Conservation (phyloP, 129 eudicot species). For the Kitagawia praeruptora region DNA sequence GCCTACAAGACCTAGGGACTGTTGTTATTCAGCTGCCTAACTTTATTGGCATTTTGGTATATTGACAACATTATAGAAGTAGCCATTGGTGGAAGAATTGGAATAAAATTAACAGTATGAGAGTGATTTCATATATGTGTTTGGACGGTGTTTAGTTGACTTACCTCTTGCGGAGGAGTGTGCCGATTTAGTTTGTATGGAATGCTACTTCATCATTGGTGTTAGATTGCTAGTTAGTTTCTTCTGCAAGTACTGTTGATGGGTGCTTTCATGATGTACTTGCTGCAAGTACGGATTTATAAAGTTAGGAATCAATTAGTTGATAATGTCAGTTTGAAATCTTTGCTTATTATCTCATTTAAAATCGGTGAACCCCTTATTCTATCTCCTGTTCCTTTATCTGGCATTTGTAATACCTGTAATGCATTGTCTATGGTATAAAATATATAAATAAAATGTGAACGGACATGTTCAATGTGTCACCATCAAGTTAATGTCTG, state of each 20-base stretch:
- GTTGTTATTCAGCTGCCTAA: neutral
- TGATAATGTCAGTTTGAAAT: neutral
- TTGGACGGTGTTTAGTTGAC: neutral
- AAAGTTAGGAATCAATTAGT: neutral
- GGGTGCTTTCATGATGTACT: neutral
- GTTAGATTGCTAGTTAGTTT: neutral
- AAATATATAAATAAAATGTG: neutral
- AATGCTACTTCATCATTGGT: neutral
- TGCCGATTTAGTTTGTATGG: neutral
- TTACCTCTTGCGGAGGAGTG: neutral
- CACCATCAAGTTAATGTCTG: constrained; percentile 8
- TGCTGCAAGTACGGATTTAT: neutral
- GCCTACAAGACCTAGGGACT: too few relatives aligned
- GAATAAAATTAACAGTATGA: neutral
- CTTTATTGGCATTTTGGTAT: neutral
- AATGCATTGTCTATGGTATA: neutral
- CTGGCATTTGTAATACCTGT: neutral
- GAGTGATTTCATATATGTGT: neutral
- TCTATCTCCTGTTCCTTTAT: too few relatives aligned
- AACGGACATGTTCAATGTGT: neutral
- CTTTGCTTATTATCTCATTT: neutral
- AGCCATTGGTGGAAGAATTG: neutral
- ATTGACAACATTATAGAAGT: neutral
- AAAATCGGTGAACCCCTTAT: too few relatives aligned
- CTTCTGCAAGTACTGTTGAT: neutral